Evolutionary conservation across 2,329 filamentous ascomycete species (phyloP).

Genomic region (Graphilbum fragrans): DNA sequence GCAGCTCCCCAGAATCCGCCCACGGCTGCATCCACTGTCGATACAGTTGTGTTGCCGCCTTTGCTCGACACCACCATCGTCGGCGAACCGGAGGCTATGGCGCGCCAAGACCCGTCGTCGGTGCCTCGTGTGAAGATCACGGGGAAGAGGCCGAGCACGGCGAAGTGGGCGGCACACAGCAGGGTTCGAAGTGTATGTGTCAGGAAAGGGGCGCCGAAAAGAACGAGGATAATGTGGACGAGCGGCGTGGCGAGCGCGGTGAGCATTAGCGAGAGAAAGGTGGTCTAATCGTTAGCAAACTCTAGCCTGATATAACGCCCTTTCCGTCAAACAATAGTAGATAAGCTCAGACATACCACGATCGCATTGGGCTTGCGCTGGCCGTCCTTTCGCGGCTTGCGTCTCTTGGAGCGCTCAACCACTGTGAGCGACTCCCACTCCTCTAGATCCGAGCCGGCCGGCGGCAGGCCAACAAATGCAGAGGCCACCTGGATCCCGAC

Average conservation of each 20-base stretch:
- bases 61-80: not conserved
- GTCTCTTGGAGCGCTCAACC: constrained; percentile 30
- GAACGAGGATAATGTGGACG: constrained; percentile 54
- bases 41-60: not conserved
- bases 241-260: constrained; percentile 58
- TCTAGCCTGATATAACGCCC: not conserved
- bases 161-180: constrained; percentile 70
- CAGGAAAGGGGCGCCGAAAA: constrained; percentile 85
- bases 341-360: constrained; percentile 26
- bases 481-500: constrained; percentile 30
- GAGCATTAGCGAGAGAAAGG: constrained; percentile 39
- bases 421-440: constrained; percentile 17
- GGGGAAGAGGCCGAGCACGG: constrained; percentile 65
- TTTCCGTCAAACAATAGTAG: not conserved
- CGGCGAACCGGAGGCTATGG: constrained; percentile 42
- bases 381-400: constrained; percentile 28
- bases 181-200: constrained; percentile 69
- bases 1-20: constrained; percentile 68
- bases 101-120: constrained; percentile 56
- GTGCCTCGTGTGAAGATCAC: constrained; percentile 80
- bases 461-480: constrained; percentile 50
- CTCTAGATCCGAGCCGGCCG: constrained; percentile 32
- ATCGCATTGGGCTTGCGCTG: constrained; percentile 27
- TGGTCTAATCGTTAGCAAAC: constrained; percentile 20
- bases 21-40: constrained; percentile 62